Base-by-base conservation (phyloP, 2,329 filamentous ascomycete species). In the Aspergillus sp. region DNA sequence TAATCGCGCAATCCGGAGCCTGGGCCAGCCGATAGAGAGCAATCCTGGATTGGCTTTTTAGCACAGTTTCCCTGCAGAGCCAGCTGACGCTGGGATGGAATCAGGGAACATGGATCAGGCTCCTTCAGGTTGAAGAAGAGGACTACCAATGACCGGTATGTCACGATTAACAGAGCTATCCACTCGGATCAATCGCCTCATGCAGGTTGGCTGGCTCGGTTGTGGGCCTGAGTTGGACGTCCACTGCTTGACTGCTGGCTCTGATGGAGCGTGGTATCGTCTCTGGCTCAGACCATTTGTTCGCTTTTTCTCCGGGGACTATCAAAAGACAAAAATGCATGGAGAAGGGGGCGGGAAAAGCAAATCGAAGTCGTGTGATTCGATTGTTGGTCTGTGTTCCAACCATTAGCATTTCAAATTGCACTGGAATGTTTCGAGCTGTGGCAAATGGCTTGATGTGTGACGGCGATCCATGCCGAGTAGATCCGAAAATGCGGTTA, bases 401-500 rank as follows among this genome's bases (percentile, higher is more conserved):
- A 17, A 22, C 41, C 30, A 18, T 38, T 53, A 20, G n/a, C 3
- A 39, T 45, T 45, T 24, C 26, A 26, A n/a, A 38, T 30, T 38
- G 8, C 8, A 30, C 20, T 26, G 48, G 34, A 39, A 43, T 45
- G 43, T 36, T 4, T 24, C 48, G 7, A 18, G 4, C 4, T 17
- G 26, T 36, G 15, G 30, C 32, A 12, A 12, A 26, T 12, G n/a
- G 24, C 15, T 36, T 24, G 42, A 48, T 17, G 53, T 50, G 24
- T 45, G 30, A 55, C 47, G 38, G 11, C 13, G 38, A 50, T 50
- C 26, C 41, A 53, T 38, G 39, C 32, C 51, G 50, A 54, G 53
- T 51, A 55, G 55, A 62, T 56, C 63, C 63, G 60, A 65, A 56
- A 62, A 43, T 59, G 45, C 61, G 60, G 63, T 59, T 52, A 57